A percentile compares a stretch with the other conserved stretches of the same genome.
These are phyloP conservation scores for Blastocystis sp. DNA, from an alignment of 352 stramenopile species.

Conservation along the genomic window DNA sequence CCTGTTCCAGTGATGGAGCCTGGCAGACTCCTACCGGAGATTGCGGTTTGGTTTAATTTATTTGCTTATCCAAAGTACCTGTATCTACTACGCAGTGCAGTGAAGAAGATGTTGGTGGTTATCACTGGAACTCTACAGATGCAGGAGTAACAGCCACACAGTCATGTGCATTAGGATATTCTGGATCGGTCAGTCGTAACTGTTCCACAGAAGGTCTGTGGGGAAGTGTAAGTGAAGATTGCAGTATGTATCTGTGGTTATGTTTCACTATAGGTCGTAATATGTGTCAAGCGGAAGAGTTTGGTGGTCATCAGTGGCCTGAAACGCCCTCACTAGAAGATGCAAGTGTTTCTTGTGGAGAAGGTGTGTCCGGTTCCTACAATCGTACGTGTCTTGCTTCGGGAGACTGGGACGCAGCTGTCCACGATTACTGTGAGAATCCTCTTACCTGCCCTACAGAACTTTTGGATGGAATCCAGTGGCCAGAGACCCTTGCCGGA, in stretches of 20 bases:
- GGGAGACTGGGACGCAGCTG: not conserved
- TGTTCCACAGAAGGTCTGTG: constrained; percentile 5
- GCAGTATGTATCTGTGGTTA: not conserved
- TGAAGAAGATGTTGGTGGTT: not conserved
- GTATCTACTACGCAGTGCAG: not conserved
- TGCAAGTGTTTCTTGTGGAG: constrained; percentile 26
- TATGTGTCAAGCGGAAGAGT: not conserved
- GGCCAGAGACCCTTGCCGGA: constrained; percentile 18
- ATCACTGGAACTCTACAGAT: not conserved
- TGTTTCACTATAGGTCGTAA: not conserved
- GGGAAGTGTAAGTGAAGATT: not conserved
- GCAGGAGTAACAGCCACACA: constrained; percentile 22
- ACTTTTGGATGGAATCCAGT: not conserved
- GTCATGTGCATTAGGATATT: not conserved
- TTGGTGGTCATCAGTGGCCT: not conserved
- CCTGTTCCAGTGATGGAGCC: not conserved
- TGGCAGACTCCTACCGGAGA: not conserved
- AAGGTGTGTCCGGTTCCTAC: not conserved
- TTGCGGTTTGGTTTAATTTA: not conserved
- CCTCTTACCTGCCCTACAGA: not conserved
- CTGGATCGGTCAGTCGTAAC: not conserved
- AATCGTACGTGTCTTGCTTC: not conserved
- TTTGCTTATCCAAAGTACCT: not conserved
- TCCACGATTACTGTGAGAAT: not conserved
- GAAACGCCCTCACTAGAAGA: not conserved